Evolutionary conservation across 2,329 filamentous ascomycete genomes (phyloP).

Genomic region (Pseudocercospora crystallina): DNA sequence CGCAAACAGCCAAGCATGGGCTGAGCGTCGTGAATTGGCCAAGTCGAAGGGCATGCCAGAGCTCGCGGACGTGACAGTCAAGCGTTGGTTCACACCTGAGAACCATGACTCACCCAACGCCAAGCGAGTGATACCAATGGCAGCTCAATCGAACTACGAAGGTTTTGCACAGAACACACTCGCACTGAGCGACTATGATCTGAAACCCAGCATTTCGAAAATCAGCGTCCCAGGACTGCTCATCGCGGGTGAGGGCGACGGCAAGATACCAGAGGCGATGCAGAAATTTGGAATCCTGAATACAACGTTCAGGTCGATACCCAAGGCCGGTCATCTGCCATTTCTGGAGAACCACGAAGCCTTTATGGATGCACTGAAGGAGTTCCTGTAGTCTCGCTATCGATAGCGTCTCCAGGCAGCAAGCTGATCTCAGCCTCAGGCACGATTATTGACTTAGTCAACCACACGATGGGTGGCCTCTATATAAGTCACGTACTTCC

Average conservation of each 20-base stretch:
- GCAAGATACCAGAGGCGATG: conserved; percentile 76
- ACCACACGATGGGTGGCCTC: too few relatives aligned
- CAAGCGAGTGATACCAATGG: conserved; percentile 65
- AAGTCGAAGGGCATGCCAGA: conserved; percentile 37
- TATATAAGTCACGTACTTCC: too few relatives aligned
- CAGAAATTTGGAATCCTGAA: conserved; percentile 58
- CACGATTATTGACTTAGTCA: too few relatives aligned
- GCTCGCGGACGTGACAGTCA: conserved; percentile 69
- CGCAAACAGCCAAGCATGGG: conserved; percentile 77
- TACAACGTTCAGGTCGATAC: conserved; percentile 63
- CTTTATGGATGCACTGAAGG: conserved; percentile 64
- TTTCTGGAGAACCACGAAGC: conserved; percentile 74
- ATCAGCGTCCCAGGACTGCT: conserved; percentile 64
- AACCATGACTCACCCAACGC: conserved; percentile 61
- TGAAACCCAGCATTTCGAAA: conserved; percentile 56
- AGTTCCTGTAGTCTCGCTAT: conserved; percentile 50
- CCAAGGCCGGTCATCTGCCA: conserved; percentile 74
- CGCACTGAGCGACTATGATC: conserved; percentile 70
- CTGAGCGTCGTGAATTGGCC: conserved; percentile 69
- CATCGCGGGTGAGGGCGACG: conserved; percentile 72
- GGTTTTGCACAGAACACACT: conserved; percentile 69
- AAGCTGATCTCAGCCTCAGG: too few relatives aligned
- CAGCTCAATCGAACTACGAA: conserved; percentile 65
- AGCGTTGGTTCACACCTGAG: conserved; percentile 69
- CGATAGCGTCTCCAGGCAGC: too few relatives aligned